Evolutionary conservation across 176 grass and related monocot species (phyloP).

Genomic region (Hordeum vulgare): DNA sequence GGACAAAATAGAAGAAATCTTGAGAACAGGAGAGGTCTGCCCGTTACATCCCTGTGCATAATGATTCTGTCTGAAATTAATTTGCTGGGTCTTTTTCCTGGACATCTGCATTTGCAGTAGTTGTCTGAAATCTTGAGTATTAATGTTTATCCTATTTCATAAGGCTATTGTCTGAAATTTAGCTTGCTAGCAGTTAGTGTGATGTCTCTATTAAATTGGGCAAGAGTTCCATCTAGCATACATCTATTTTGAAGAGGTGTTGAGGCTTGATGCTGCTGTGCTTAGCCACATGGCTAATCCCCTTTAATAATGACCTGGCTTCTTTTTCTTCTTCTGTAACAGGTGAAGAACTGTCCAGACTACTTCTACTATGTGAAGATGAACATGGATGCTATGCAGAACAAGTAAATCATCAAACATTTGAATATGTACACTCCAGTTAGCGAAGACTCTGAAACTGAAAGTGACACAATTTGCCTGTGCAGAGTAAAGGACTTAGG

Average conservation of each 20-base stretch:
- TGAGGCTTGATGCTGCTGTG: background rate
- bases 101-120: background rate
- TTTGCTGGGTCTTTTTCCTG: background rate
- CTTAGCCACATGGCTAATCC: no score
- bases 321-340: background rate
- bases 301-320: no score
- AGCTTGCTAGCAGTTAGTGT: background rate
- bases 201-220: background rate
- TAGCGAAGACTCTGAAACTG: background rate
- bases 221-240: background rate
- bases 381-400: constrained; percentile 6
- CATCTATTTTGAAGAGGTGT: background rate
- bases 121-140: background rate
- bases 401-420: no score
- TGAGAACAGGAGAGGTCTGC: constrained; percentile 7
- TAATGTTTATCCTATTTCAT: background rate
- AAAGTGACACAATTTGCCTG: background rate
- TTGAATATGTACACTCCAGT: no score
- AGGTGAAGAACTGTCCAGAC: background rate
- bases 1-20: background rate
- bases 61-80: background rate
- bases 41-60: background rate
- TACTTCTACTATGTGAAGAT: constrained; percentile 24
- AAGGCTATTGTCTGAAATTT: background rate
- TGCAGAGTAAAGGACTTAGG: background rate